These are phyloP conservation scores for Tylopilus orsonianus DNA, from an alignment of 1,284 basidiomycete genomes.

Conservation along the genomic window DNA sequence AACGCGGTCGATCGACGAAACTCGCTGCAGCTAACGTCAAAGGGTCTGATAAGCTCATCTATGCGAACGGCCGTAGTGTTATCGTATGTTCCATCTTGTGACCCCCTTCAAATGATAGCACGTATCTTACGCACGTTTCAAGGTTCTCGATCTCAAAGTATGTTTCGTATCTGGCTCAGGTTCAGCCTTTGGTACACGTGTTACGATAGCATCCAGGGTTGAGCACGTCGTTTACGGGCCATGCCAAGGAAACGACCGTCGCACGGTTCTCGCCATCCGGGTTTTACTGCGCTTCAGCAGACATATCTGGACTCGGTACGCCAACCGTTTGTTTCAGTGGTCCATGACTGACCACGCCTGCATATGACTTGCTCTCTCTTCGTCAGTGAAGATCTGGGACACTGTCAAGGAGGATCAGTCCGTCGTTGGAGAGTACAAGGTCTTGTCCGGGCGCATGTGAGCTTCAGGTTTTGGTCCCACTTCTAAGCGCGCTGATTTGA, in stretches of 20 bases:
- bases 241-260: slow-evolving; percentile 84
- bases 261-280: slow-evolving; percentile 93
- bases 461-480: slow-evolving; percentile 22
- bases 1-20: slow-evolving; percentile 78
- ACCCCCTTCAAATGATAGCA: not conserved
- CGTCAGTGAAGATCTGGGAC: slow-evolving; percentile 88
- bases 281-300: slow-evolving; percentile 93
- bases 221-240: slow-evolving; percentile 71
- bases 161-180: not conserved
- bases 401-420: slow-evolving; percentile 84
- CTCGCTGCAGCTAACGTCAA: slow-evolving; percentile 69
- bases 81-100: slow-evolving; percentile 57
- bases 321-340: not conserved
- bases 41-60: slow-evolving; percentile 72
- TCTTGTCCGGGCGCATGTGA: slow-evolving; percentile 80
- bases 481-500: not conserved
- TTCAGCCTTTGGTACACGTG: not conserved
- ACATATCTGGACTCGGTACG: slow-evolving; percentile 75
- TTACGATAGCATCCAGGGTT: slow-evolving; percentile 48
- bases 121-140: slow-evolving; percentile 3
- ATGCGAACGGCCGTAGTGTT: slow-evolving; percentile 83
- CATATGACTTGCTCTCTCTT: not conserved
- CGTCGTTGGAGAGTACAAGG: slow-evolving; percentile 84
- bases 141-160: slow-evolving; percentile 67
- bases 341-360: not conserved